phyloP scores from a whole-genome alignment of 345 rosid genomes.

The Dovyalis caffra region DNA sequence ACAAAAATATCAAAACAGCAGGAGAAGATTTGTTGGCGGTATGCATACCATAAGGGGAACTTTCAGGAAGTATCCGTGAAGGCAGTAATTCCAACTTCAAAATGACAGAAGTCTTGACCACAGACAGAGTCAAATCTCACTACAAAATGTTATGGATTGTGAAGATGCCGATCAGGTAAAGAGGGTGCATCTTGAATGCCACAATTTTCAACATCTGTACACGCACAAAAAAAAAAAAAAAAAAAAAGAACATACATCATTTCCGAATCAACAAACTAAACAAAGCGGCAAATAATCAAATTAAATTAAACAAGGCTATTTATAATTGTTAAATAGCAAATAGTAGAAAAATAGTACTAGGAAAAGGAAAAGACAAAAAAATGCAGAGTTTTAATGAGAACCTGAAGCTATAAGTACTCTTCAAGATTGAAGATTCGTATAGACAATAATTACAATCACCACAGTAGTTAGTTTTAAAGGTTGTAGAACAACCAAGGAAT shows the following conservation, averaged over 20 bases:
- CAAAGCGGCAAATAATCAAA: too few relatives aligned
- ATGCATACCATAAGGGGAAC: not conserved
- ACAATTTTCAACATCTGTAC: not conserved
- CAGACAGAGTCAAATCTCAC: not conserved
- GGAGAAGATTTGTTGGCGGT: not conserved
- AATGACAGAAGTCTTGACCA: not conserved
- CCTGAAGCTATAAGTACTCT: not conserved
- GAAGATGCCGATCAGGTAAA: not conserved
- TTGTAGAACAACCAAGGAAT: too few relatives aligned
- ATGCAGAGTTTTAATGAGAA: not conserved
- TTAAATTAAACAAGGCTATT: not conserved
- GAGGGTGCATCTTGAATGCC: not conserved
- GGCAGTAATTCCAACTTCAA: constrained; percentile 1
- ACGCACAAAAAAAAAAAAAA: not conserved
- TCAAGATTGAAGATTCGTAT: not conserved
- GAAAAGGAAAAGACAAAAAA: not conserved
- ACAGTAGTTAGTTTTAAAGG: too few relatives aligned
- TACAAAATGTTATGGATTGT: not conserved
- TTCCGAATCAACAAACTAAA: too few relatives aligned
- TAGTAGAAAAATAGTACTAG: not conserved
- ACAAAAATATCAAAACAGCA: rapidly evolving
- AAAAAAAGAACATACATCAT: too few relatives aligned
- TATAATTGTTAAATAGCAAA: not conserved
- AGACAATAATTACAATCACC: too few relatives aligned
- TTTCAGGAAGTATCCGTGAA: not conserved